A percentile compares a stretch with the other conserved stretches of the same genome.
Evolutionary conservation across 2,329 filamentous ascomycete genomes (phyloP).

Genomic region (Trichoderma atroviride): DNA sequence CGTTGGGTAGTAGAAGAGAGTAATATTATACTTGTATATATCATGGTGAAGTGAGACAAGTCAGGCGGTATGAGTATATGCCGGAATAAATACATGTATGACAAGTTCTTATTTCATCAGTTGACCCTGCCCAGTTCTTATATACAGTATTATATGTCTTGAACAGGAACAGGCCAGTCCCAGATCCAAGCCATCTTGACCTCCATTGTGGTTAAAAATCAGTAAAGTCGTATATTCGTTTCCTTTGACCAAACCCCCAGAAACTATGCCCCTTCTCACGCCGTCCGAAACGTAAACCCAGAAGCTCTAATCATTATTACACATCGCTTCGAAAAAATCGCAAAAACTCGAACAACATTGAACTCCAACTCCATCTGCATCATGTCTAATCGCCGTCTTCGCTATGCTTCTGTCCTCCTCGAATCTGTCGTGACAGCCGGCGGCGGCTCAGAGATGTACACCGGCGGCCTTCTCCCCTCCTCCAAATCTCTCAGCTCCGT

Average conservation of each 20-base stretch:
- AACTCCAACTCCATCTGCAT: neutral
- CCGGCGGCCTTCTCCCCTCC: slow-evolving; percentile 35
- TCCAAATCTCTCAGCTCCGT: slow-evolving; percentile 36
- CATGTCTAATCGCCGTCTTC: neutral
- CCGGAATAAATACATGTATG: neutral
- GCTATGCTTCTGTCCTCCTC: slow-evolving; percentile 19
- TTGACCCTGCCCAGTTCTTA: neutral
- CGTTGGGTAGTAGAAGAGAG: neutral
- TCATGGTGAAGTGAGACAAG: neutral
- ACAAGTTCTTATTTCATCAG: neutral
- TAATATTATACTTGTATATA: neutral
- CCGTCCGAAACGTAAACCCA: neutral
- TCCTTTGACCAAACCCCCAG: no score
- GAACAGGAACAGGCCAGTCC: neutral
- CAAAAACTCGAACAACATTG: no score
- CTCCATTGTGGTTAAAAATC: neutral
- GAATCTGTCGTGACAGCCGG: slow-evolving; percentile 32
- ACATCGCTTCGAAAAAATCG: neutral
- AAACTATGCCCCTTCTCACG: neutral
- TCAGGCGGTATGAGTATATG: neutral
- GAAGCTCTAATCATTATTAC: neutral
- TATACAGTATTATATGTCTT: slow-evolving; percentile 3
- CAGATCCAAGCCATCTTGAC: neutral
- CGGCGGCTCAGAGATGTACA: slow-evolving; percentile 35
- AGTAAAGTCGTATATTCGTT: neutral